These are phyloP conservation scores for Penicillium longicatenatum DNA, from an alignment of 495 filamentous ascomycete species.

Conservation along the genomic window DNA sequence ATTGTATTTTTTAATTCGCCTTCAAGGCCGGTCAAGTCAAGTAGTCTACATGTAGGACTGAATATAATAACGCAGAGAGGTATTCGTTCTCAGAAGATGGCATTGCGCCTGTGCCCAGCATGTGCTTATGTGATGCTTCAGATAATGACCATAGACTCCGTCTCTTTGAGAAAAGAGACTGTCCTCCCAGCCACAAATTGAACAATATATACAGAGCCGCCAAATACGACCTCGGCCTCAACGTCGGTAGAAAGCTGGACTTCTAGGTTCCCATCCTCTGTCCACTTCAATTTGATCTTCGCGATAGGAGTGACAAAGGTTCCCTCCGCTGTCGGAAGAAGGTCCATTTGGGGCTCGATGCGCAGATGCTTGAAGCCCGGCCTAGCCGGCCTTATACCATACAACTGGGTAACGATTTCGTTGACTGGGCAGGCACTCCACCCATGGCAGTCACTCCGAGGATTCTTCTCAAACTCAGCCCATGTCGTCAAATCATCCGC, in stretches of 20 bases:
- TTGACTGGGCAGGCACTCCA: conserved; percentile 31
- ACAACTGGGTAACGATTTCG: conserved; percentile 26
- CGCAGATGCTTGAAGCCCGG: conserved; percentile 23
- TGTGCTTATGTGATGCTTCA: background rate
- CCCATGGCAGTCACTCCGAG: conserved; percentile 33
- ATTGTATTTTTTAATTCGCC: too few relatives aligned
- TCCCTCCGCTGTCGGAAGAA: conserved; percentile 11
- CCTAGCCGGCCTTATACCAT: conserved; percentile 18
- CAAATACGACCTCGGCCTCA: conserved; percentile 12
- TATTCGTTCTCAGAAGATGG: too few relatives aligned
- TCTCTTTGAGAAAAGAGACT: conserved; percentile 4
- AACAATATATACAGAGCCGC: conserved; percentile 2
- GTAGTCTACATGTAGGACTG: too few relatives aligned
- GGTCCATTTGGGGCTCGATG: conserved; percentile 19
- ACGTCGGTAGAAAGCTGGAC: conserved; percentile 7
- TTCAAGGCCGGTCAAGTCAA: too few relatives aligned
- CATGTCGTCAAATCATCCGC: conserved; percentile 28
- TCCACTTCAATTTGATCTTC: conserved; percentile 10
- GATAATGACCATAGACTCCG: background rate
- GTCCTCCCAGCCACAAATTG: conserved; percentile 4
- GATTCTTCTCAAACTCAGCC: conserved; percentile 27
- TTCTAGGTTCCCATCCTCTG: conserved; percentile 10
- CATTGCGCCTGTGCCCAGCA: too few relatives aligned
- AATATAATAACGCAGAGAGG: too few relatives aligned
- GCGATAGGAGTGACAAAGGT: conserved; percentile 14